Percentiles rank a stretch among this genome's conserved stretches.
Conservation (phyloP, 306 rosid species). For the Morella rubra region DNA sequence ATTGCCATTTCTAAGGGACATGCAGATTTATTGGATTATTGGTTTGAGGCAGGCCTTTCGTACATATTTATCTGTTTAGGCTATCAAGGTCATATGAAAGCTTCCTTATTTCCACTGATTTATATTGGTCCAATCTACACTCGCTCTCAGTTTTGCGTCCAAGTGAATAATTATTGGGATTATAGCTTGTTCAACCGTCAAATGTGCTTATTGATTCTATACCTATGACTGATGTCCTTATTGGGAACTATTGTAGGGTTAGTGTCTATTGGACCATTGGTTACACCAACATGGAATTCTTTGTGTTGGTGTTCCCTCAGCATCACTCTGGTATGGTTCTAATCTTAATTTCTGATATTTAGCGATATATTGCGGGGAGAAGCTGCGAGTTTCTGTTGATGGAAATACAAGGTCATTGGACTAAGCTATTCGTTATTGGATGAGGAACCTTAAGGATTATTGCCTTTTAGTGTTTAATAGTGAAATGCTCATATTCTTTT, state of each 20-base stretch:
- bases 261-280: slow-evolving; percentile 80
- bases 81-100: slow-evolving; percentile 26
- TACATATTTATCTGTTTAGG: slow-evolving; percentile 29
- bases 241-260: slow-evolving; percentile 93
- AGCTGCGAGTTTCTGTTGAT: slow-evolving; percentile 41
- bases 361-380: slow-evolving; percentile 50
- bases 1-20: slow-evolving; percentile 20
- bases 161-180: slow-evolving; percentile 48
- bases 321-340: slow-evolving; percentile 94
- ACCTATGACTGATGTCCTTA: slow-evolving; percentile 72
- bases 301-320: slow-evolving; percentile 93
- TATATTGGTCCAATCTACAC: slow-evolving; percentile 38
- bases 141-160: slow-evolving; percentile 23
- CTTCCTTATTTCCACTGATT: slow-evolving; percentile 26
- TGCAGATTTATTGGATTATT: slow-evolving; percentile 28
- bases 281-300: slow-evolving; percentile 83
- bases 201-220: slow-evolving; percentile 49
- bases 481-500: neutral
- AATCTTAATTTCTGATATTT: slow-evolving; percentile 61
- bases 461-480: neutral
- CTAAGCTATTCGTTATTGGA: slow-evolving; percentile 5
- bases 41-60: slow-evolving; percentile 26
- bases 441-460: slow-evolving; percentile 11
- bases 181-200: slow-evolving; percentile 54
- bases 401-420: slow-evolving; percentile 32